Evolutionary conservation across 495 filamentous ascomycete species (phyloP).

Genomic region (Elaphomyces granulatus): DNA sequence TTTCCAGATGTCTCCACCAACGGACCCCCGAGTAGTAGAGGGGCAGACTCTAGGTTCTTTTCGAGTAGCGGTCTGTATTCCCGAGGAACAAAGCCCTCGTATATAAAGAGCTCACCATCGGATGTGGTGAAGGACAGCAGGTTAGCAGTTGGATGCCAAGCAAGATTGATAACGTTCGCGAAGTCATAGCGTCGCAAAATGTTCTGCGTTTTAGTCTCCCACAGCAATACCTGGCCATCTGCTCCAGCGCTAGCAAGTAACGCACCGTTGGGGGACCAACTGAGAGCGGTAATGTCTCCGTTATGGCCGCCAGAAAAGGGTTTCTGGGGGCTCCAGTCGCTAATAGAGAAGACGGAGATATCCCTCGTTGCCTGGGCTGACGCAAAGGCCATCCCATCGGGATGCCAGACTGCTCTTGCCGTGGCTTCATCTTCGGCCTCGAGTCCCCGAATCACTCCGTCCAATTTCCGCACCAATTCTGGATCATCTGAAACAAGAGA

Average conservation of each 20-base stretch:
- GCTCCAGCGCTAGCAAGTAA: constrained; percentile 68
- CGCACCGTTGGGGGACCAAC: constrained; percentile 91
- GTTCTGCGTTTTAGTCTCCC: constrained; percentile 79
- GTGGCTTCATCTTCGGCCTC: constrained; percentile 68
- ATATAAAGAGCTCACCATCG: constrained; percentile 83
- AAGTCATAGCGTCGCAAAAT: constrained; percentile 53
- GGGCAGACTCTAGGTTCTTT: constrained; percentile 55
- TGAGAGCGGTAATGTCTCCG: constrained; percentile 71
- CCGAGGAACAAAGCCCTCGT: constrained; percentile 58
- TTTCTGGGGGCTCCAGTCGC: constrained; percentile 78
- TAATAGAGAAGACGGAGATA: constrained; percentile 68
- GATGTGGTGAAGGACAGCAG: constrained; percentile 79
- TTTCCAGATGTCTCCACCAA: constrained; percentile 57
- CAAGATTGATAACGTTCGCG: constrained; percentile 64
- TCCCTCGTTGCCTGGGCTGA: constrained; percentile 71
- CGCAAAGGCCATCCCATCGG: constrained; percentile 84
- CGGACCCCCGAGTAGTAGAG: constrained; percentile 64
- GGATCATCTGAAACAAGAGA: constrained; percentile 69
- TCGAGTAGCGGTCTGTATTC: constrained; percentile 47
- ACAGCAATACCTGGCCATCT: constrained; percentile 72
- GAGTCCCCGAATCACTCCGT: constrained; percentile 65
- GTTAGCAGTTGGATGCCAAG: constrained; percentile 86
- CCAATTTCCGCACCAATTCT: constrained; percentile 63
- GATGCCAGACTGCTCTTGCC: constrained; percentile 75
- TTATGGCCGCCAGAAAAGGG: constrained; percentile 63